phyloP scores from a whole-genome alignment of 257 asterid species.

The Henckelia pumila region DNA sequence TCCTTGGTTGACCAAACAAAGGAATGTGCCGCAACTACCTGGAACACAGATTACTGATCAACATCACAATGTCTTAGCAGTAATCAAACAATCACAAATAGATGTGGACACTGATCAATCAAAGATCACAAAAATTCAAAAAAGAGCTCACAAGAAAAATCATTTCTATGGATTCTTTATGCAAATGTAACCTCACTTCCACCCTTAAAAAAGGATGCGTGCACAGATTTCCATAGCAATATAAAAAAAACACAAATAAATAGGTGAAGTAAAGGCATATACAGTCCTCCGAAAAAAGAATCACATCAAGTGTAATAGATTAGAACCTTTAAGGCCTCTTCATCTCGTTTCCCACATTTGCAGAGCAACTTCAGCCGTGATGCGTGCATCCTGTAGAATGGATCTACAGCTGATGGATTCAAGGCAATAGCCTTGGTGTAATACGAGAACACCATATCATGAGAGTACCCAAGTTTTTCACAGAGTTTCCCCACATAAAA shows the following conservation, averaged over 20 bases:
- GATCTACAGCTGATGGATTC: constrained; percentile 94
- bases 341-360: constrained; percentile 66
- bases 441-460: constrained; percentile 58
- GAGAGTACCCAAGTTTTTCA: constrained; percentile 84
- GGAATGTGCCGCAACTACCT: constrained; percentile 77
- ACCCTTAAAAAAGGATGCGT: constrained; percentile 12
- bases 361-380: constrained; percentile 88
- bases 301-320: constrained; percentile 7
- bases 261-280: constrained; percentile 18
- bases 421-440: constrained; percentile 79
- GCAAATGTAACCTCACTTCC: constrained; percentile 14
- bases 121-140: constrained; percentile 15
- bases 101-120: constrained; percentile 15
- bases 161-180: constrained; percentile 19
- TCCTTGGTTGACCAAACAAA: constrained; percentile 61
- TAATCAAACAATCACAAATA: constrained; percentile 22
- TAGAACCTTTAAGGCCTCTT: constrained; percentile 70
- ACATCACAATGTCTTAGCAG: constrained; percentile 13
- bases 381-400: constrained; percentile 98
- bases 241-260: constrained; percentile 15
- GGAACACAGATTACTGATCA: constrained; percentile 29
- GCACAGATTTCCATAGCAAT: constrained; percentile 10
- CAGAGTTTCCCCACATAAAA: constrained; percentile 89
- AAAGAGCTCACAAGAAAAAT: constrained; percentile 14
- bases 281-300: constrained; percentile 18